Evolutionary conservation across 23 red algal genomes (phyloP), one percentile per base, ranked within the genome.

Genomic region (Gracilaria domingensis): DNA sequence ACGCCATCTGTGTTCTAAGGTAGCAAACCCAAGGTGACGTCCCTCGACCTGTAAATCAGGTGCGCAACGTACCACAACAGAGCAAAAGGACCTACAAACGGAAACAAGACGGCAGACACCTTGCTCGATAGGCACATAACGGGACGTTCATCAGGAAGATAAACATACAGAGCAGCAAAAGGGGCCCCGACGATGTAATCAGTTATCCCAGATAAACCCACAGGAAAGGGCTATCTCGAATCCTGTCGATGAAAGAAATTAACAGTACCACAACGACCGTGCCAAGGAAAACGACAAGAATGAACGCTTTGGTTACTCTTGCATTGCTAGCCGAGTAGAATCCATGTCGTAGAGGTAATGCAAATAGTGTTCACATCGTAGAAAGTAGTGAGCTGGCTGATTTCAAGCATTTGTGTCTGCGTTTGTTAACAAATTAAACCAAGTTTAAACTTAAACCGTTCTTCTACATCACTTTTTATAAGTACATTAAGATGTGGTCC

Each of bases 111-210:
- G 8, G 84, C 84, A 60, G 77, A 73, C 24, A 87, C 47, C 51
- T 56, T 70, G 64, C 53, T 39, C 2, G 64, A 58, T 18, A 87
- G 64, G 77, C 64, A 87, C 9, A 87, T 20, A 75, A 87, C 39
- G 5, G 40, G 12, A 21, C 67, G 49, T 33, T 47, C 67, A 24
- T 87, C 84, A 12, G 67, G 64, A 38, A 87, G 67, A 21, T 54
- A 87, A 4, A 87, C 44, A 40, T 73, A 87, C 9, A 75, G 65
- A 9, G 84, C 84, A 9, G 84, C 84, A 60, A 87, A 87, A 30
- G 36, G 33, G 32, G 84, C 64, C 4, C 84, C 84, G 17, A 87
- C 84, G 28, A 87, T 55, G 37, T 87, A 87, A 36, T 87, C 84
- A 39, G 51, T 69, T 45, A 87, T 57, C 64, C 62, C 84, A 20